Conservation (phyloP, 306 rosid species). For the Nissolia schottii region DNA sequence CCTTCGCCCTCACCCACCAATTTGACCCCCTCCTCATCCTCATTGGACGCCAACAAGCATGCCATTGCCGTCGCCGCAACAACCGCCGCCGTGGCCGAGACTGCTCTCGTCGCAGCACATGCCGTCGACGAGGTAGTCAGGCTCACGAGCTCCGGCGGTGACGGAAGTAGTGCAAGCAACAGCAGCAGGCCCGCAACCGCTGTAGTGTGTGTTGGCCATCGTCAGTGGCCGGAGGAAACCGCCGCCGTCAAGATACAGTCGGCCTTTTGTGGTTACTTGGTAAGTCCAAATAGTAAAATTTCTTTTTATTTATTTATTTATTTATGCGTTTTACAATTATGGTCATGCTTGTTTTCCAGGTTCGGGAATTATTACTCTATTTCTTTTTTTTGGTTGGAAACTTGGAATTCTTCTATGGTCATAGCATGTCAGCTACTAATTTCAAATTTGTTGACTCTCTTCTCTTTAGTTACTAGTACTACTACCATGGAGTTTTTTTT, state of each 20-base stretch:
- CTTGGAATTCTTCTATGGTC: not conserved
- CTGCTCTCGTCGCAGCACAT: slow-evolving; percentile 81
- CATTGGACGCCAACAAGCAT: too few species aligned
- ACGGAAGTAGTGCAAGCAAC: not conserved
- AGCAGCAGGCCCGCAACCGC: not conserved
- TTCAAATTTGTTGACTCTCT: too few species aligned
- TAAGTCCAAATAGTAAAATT: too few species aligned
- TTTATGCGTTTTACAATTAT: too few species aligned
- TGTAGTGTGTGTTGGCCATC: not conserved
- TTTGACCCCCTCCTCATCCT: too few species aligned
- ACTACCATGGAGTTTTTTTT: too few species aligned
- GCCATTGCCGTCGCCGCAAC: slow-evolving; percentile 92
- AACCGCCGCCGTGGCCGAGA: slow-evolving; percentile 89
- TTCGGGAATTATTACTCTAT: too few species aligned
- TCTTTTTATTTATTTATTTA: too few species aligned
- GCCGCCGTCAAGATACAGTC: slow-evolving; percentile 61
- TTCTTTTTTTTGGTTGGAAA: not conserved
- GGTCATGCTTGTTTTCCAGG: too few species aligned
- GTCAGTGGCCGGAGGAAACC: slow-evolving; percentile 30
- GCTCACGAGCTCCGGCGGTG: slow-evolving; percentile 36
- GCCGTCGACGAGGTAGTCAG: slow-evolving; percentile 93
- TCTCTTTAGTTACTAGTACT: too few species aligned
- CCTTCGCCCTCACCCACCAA: not conserved
- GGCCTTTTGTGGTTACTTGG: too few species aligned
- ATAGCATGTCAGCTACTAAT: not conserved